Percentiles rank a stretch among this genome's conserved stretches.
These are phyloP conservation scores for Cladosporium sp. DNA, from an alignment of 2,329 filamentous ascomycete species.

Conservation along the genomic window DNA sequence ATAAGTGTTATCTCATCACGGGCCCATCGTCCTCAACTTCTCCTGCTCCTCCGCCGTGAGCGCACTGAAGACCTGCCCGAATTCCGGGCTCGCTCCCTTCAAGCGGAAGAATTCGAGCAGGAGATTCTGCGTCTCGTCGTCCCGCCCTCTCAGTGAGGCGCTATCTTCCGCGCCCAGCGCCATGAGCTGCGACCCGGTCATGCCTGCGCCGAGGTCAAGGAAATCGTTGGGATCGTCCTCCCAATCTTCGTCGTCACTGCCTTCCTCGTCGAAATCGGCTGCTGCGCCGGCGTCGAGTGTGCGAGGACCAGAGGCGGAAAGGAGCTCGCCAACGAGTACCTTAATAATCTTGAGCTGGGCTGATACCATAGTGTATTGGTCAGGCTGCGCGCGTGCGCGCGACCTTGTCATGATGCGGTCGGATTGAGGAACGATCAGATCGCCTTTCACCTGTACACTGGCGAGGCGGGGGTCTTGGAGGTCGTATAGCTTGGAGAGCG, in stretches of 20 bases:
- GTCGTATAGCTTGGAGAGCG: conserved; percentile 83
- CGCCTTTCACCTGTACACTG: conserved; percentile 81
- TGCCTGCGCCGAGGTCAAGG: conserved; percentile 62
- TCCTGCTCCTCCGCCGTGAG: conserved; percentile 50
- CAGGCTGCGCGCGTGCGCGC: conserved; percentile 79
- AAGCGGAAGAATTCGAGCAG: conserved; percentile 72
- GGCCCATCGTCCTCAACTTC: conserved; percentile 39
- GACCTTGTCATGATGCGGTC: conserved; percentile 91
- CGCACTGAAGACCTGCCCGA: conserved; percentile 49
- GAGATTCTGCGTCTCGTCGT: conserved; percentile 86
- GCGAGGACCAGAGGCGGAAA: conserved; percentile 62
- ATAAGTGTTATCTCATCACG: neutral
- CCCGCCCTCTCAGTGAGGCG: conserved; percentile 55
- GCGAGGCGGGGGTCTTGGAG: conserved; percentile 74
- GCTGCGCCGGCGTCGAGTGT: conserved; percentile 51
- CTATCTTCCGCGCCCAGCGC: conserved; percentile 54
- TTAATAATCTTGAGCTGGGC: conserved; percentile 94
- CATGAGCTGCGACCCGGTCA: conserved; percentile 67
- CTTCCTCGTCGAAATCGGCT: conserved; percentile 55
- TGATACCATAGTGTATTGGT: conserved; percentile 80
- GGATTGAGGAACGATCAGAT: conserved; percentile 73
- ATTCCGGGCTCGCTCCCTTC: conserved; percentile 48
- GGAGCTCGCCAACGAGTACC: conserved; percentile 85
- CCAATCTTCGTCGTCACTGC: conserved; percentile 59
- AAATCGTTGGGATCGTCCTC: conserved; percentile 72